These are phyloP conservation scores for Phytopythium kandeliae DNA, from an alignment of 352 stramenopile species.

Conservation along the genomic window DNA sequence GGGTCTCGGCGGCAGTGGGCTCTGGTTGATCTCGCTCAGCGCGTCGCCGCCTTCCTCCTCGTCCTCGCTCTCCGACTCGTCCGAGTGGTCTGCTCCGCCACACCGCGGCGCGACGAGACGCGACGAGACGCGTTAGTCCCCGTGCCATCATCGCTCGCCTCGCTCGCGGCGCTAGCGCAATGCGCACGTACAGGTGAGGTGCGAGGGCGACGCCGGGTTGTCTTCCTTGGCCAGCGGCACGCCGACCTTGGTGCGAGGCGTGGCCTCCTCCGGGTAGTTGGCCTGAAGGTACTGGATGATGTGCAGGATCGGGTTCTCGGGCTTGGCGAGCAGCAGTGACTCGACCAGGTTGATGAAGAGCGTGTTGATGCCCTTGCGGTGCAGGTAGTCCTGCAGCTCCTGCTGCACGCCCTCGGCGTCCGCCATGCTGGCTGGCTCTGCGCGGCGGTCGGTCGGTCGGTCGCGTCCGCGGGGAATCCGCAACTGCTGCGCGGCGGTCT, in stretches of 20 bases:
- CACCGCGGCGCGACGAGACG: no score
- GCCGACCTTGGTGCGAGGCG: conserved; percentile 31
- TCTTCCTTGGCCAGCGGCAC: conserved; percentile 24
- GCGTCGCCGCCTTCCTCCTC: conserved; percentile 75
- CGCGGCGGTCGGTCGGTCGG: background rate
- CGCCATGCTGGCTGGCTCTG: conserved; percentile 50
- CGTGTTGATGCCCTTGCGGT: conserved; percentile 91
- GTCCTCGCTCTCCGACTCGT: conserved; percentile 86
- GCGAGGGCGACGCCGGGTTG: conserved; percentile 34
- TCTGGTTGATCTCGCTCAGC: conserved; percentile 78
- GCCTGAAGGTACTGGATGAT: conserved; percentile 88
- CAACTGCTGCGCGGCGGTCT: background rate
- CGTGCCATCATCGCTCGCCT: no score
- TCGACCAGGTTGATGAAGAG: conserved; percentile 92
- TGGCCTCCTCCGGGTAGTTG: conserved; percentile 83
- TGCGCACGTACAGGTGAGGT: conserved; percentile 18
- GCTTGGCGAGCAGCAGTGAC: conserved; percentile 85
- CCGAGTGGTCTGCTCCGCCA: conserved; percentile 68
- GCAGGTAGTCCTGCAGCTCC: conserved; percentile 88
- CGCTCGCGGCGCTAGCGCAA: no score
- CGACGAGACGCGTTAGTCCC: no score
- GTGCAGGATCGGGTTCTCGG: conserved; percentile 84
- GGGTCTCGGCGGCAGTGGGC: conserved; percentile 44
- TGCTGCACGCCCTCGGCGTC: conserved; percentile 86
- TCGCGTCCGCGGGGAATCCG: background rate